These are phyloP conservation scores for Alternaria burnsii DNA, from an alignment of 2,329 filamentous ascomycete species.

Conservation along the genomic window DNA sequence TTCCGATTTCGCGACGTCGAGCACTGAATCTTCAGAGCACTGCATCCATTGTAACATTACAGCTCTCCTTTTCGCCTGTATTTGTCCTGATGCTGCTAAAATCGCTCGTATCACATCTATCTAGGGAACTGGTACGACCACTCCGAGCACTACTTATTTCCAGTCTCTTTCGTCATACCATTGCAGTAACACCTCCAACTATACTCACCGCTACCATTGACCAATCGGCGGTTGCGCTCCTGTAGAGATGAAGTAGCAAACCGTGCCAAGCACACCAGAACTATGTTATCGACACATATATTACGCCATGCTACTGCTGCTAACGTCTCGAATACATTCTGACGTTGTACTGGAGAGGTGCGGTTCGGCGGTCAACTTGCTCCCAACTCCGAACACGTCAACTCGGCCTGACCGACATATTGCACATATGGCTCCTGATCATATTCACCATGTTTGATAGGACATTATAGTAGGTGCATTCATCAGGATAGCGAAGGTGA, in stretches of 20 bases:
- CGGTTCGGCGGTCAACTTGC: slow-evolving; percentile 14
- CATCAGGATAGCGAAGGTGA: slow-evolving; percentile 14
- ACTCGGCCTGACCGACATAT: slow-evolving; percentile 16
- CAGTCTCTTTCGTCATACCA: slow-evolving; percentile 21
- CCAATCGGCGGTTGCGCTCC: slow-evolving; percentile 4
- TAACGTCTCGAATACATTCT: slow-evolving; percentile 5
- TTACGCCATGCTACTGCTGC: slow-evolving; percentile 16
- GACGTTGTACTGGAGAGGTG: slow-evolving; percentile 12
- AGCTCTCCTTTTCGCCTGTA: not conserved
- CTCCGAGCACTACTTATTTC: slow-evolving; percentile 3
- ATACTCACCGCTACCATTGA: slow-evolving; percentile 20
- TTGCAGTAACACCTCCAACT: slow-evolving; percentile 21
- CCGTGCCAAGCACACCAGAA: not conserved
- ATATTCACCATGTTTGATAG: slow-evolving; percentile 6
- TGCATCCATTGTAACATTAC: slow-evolving; percentile 5
- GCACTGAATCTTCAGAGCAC: not conserved
- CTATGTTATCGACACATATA: slow-evolving; percentile 5
- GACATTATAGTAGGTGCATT: not conserved
- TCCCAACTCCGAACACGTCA: slow-evolving; percentile 15
- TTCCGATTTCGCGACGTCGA: not conserved
- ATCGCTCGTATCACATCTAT: slow-evolving; percentile 4
- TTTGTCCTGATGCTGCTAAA: not conserved
- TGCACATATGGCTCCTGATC: slow-evolving; percentile 1
- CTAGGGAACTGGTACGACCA: slow-evolving; percentile 9
- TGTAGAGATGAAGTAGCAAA: slow-evolving; percentile 14